phyloP scores from a whole-genome alignment of 164 flowering plant species.

The Vitis rupestris region DNA sequence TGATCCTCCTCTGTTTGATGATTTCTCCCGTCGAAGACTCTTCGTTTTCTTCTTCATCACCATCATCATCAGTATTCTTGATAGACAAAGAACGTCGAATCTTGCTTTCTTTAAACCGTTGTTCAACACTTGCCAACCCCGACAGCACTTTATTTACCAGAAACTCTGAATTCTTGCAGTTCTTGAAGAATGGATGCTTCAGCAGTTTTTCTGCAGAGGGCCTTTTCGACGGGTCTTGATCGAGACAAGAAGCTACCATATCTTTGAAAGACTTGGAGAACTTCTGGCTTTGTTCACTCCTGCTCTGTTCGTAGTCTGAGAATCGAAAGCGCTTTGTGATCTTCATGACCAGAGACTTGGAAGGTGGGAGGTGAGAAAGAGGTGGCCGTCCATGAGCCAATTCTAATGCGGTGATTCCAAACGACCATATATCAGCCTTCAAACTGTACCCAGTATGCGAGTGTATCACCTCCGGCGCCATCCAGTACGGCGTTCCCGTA shows the following conservation, averaged over 20 bases:
- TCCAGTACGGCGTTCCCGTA: constrained; percentile 81
- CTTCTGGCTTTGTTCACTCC: constrained; percentile 34
- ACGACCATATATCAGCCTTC: constrained; percentile 94
- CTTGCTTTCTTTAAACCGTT: constrained; percentile 38
- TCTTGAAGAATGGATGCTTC: constrained; percentile 79
- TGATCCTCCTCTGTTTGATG: constrained; percentile 62
- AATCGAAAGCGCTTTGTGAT: constrained; percentile 57
- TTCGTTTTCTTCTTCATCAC: constrained; percentile 31
- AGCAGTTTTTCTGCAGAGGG: constrained; percentile 68
- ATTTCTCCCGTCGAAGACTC: constrained; percentile 13
- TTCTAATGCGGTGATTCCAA: constrained; percentile 85
- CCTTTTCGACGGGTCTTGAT: constrained; percentile 66
- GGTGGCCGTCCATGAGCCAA: constrained; percentile 89
- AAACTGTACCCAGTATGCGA: constrained; percentile 69
- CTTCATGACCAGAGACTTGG: constrained; percentile 66
- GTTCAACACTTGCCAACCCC: constrained; percentile 69
- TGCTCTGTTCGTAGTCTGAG: constrained; percentile 42
- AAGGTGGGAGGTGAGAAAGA: constrained; percentile 73
- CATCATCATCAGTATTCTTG: constrained; percentile 11
- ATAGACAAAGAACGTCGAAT: not conserved
- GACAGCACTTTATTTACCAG: constrained; percentile 54
- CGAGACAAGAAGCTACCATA: constrained; percentile 73
- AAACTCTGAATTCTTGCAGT: constrained; percentile 49
- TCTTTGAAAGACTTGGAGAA: constrained; percentile 74
- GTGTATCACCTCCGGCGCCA: constrained; percentile 92